Conservation (phyloP, 2,329 filamentous ascomycete species). For the Capronia epimyces region DNA sequence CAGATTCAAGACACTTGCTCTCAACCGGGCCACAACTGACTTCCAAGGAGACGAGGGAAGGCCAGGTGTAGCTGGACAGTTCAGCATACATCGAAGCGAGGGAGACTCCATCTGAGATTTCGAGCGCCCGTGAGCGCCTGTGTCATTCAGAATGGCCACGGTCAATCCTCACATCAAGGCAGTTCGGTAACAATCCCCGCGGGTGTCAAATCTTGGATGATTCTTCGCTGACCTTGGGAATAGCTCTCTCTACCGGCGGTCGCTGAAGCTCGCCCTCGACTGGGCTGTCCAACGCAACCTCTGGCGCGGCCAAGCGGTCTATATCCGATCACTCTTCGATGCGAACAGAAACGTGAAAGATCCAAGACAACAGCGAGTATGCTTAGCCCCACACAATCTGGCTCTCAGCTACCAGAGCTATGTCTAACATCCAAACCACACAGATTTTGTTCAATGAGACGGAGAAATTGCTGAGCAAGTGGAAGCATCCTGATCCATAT, state of each 20-base stretch:
- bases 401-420: not conserved
- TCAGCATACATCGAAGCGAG: not conserved
- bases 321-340: constrained; percentile 91
- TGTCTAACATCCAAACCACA: constrained; percentile 15
- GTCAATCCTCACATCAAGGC: constrained; percentile 31
- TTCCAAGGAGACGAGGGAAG: not conserved
- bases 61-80: constrained; percentile 2
- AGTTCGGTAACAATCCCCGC: constrained; percentile 34
- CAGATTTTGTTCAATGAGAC: constrained; percentile 82
- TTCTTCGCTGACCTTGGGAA: constrained; percentile 30
- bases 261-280: constrained; percentile 86
- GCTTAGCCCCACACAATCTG: constrained; percentile 23
- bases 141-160: constrained; percentile 34
- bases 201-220: constrained; percentile 7
- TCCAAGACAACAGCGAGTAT: constrained; percentile 77
- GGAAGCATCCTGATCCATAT: constrained; percentile 98
- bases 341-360: constrained; percentile 81
- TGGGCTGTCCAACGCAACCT: constrained; percentile 90
- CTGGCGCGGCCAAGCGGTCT: constrained; percentile 93
- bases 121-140: constrained; percentile 8
- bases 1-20: constrained; percentile 9
- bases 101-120: constrained; percentile 2
- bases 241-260: constrained; percentile 78
- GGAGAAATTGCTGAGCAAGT: constrained; percentile 79
- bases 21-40: not conserved